Conservation (phyloP, 2,329 filamentous ascomycete species). For the Nigrograna mackinnonii region DNA sequence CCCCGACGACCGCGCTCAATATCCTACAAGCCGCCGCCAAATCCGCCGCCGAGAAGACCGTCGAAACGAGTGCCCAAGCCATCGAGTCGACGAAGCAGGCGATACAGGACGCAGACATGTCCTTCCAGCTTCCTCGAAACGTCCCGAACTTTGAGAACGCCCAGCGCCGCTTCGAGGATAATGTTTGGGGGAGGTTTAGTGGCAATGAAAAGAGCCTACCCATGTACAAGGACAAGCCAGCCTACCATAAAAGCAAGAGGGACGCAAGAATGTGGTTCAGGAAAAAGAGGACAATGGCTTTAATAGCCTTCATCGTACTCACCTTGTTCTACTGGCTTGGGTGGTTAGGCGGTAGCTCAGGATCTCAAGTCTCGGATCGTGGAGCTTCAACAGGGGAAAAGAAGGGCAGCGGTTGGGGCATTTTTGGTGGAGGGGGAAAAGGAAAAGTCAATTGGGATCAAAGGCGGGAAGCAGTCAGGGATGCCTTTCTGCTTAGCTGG, state of each 20-base stretch:
- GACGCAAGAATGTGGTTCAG: conserved; percentile 63
- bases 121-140: conserved; percentile 47
- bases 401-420: conserved; percentile 17
- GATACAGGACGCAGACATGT: conserved; percentile 43
- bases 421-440: conserved; percentile 33
- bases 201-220: conserved; percentile 69
- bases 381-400: conserved; percentile 21
- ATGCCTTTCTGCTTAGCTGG: conserved; percentile 91
- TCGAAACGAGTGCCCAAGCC: conserved; percentile 24
- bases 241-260: conserved; percentile 63
- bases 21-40: conserved; percentile 25
- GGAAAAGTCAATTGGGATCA: conserved; percentile 77
- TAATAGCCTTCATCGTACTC: conserved; percentile 59
- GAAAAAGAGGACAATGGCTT: conserved; percentile 63
- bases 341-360: conserved; percentile 34
- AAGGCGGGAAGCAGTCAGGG: conserved; percentile 79
- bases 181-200: conserved; percentile 57
- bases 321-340: conserved; percentile 72
- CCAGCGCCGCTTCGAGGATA: conserved; percentile 45
- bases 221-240: conserved; percentile 99
- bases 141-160: conserved; percentile 47
- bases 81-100: conserved; percentile 35
- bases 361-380: conserved; percentile 40
- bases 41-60: conserved; percentile 29
- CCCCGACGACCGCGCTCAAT: conserved; percentile 30